Base-by-base conservation (phyloP, 1,139 yeast genomes). In the Yamadazyma dendronema region DNA sequence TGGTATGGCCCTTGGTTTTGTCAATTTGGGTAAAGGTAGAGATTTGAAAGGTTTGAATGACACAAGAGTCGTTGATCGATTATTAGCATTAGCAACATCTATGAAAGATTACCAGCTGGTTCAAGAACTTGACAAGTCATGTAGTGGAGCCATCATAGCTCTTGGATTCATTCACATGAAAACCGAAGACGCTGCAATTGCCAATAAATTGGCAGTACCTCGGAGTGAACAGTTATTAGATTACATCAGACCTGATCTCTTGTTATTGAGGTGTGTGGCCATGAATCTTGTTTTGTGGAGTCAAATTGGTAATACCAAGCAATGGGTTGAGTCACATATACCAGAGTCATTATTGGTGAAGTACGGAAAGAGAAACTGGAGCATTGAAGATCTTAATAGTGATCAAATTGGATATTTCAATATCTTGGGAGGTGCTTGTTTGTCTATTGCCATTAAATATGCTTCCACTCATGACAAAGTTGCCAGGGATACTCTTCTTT, bases 1-100 rank as follows among this genome's bases (percentile, higher is more conserved):
- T 0, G 98, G 98, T 0, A 74, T 92, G 32, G 79, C 96, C 0
- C 61, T 90, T 17, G 99, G 99, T 0, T 76, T 81, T 44, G 82
- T 90, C n/a, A 89, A 90, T 53, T 61, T 89, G 26, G 96, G 95
- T 1, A 77, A 79, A 46, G 96, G 95, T 0, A 72, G 74, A 40
- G 79, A 77, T 41, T 62, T 82, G 36, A 66, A 74, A 33, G 84
- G 85, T 0, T 61, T 81, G 30, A 74, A 77, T 47, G 95, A 86
- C 54, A 76, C 86, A 0, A 83, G 76, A 50, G 76, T 87, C 3
- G 77, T 82, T n/a, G 89, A 84, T 42, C 71, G 68, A 38, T 63
- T 90, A 31, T 57, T 86, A 27, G 66, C 79, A 1, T 62, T 82
- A 35, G 84, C 90, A 0, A 69, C 75, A 0, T 72, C 81, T 0